These are phyloP conservation scores for Ophiosphaerella korrae DNA, from an alignment of 2,329 filamentous ascomycete species.

Conservation along the genomic window DNA sequence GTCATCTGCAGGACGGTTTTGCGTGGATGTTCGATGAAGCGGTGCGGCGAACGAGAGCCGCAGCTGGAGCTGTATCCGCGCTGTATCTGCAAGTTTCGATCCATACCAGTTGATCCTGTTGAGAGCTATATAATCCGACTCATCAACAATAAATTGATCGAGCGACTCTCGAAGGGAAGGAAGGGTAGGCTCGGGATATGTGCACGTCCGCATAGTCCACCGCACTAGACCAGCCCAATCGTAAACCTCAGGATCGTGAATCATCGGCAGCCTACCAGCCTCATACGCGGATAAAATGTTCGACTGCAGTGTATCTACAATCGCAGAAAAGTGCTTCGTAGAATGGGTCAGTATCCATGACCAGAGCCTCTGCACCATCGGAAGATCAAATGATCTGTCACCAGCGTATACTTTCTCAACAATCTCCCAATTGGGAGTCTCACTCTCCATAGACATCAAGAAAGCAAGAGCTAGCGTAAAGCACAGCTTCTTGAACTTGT, in stretches of 20 bases:
- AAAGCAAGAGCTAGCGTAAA: slow-evolving; percentile 37
- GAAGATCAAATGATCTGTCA: slow-evolving; percentile 41
- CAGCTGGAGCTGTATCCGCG: slow-evolving; percentile 31
- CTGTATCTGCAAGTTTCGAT: slow-evolving; percentile 26
- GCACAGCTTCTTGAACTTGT: slow-evolving; percentile 39
- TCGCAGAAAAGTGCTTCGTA: slow-evolving; percentile 56
- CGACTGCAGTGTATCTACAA: slow-evolving; percentile 68
- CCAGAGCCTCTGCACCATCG: slow-evolving; percentile 47
- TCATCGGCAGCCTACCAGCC: slow-evolving; percentile 61
- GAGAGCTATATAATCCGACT: slow-evolving; percentile 34
- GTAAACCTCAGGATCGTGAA: slow-evolving; percentile 67
- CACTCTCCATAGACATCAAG: slow-evolving; percentile 44
- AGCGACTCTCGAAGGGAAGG: slow-evolving; percentile 27
- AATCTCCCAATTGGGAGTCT: slow-evolving; percentile 50
- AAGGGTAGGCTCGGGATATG: slow-evolving; percentile 32
- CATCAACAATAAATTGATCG: slow-evolving; percentile 28
- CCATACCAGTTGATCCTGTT: slow-evolving; percentile 34
- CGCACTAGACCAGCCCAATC: slow-evolving; percentile 70
- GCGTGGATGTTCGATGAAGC: slow-evolving; percentile 18
- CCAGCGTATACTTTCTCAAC: slow-evolving; percentile 47
- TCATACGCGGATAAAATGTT: slow-evolving; percentile 71
- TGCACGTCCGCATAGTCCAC: slow-evolving; percentile 64
- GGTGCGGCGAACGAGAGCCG: slow-evolving; percentile 30
- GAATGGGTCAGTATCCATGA: slow-evolving; percentile 41
- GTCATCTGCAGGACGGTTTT: slow-evolving; percentile 6